Evolutionary conservation across 352 stramenopile genomes (phyloP), one percentile per base, ranked within the genome.

Genomic region (Pythium pyrilobum): DNA sequence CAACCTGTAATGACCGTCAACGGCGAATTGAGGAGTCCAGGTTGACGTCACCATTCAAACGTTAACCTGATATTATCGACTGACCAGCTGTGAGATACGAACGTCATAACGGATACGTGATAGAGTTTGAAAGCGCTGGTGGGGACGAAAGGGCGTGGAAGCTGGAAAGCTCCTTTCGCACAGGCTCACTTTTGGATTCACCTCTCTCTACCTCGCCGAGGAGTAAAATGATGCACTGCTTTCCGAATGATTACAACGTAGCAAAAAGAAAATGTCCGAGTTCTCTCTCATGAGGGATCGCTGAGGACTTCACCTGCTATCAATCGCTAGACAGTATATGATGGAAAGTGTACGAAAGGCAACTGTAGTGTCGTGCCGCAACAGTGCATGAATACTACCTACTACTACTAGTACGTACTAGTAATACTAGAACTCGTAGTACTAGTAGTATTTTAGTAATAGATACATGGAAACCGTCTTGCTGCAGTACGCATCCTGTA

Each of bases 321-420:
- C 72, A 69, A 69, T 86, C 77, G 79, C 79, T 89, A 89, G 79
- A 89, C 76, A 89, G 79, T 89, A 89, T 83, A 87, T 87, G 76
- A 89, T 59, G 76, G 72, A 88, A 83, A 66, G 52, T 50, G 25
- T 45, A n/a, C 5, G 20, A 38, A 27, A 50, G 29, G 7, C 29
- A 7, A 34, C 29, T 34, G 29, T 34, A 34, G 29, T 34, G 29
- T n/a, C n/a, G n/a, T n/a, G n/a, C n/a, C n/a, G n/a, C n/a, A n/a
- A n/a, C n/a, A n/a, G n/a, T n/a, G n/a, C n/a, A n/a, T n/a, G n/a
- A n/a, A n/a, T n/a, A n/a, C n/a, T n/a, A n/a, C n/a, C n/a, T n/a
- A n/a, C n/a, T n/a, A n/a, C n/a, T n/a, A n/a, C n/a, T n/a, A n/a
- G n/a, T n/a, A n/a, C n/a, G n/a, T n/a, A n/a, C n/a, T n/a, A n/a